These are phyloP conservation scores for Pichia rugopelliculosa DNA, from an alignment of 805 yeast genomes.

Conservation along the genomic window DNA sequence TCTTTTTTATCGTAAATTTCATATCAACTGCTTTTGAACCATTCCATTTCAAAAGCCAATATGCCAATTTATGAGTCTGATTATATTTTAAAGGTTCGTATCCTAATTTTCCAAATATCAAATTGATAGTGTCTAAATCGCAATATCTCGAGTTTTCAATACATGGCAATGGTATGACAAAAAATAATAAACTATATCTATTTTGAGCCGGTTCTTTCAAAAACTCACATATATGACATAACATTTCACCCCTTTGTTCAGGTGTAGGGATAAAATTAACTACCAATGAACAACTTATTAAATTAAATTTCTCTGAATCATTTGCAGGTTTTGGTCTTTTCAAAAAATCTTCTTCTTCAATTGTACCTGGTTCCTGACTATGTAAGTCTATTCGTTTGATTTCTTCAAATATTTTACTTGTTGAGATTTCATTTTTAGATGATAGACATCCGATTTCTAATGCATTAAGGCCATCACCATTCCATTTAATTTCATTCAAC, in stretches of 20 bases:
- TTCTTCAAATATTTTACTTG: slow-evolving; percentile 41
- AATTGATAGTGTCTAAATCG: slow-evolving; percentile 12
- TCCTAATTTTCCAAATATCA: slow-evolving; percentile 48
- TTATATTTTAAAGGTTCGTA: slow-evolving; percentile 40
- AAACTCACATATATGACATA: slow-evolving; percentile 50
- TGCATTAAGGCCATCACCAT: slow-evolving; percentile 30
- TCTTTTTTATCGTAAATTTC: slow-evolving; percentile 30
- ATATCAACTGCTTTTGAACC: slow-evolving; percentile 20
- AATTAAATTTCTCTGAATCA: slow-evolving; percentile 43
- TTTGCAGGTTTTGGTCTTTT: slow-evolving; percentile 51
- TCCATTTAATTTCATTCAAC: slow-evolving; percentile 31
- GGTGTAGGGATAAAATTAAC: slow-evolving; percentile 81
- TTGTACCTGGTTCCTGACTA: slow-evolving; percentile 60
- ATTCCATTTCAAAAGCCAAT: slow-evolving; percentile 55
- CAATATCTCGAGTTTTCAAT: slow-evolving; percentile 75
- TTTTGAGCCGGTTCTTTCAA: slow-evolving; percentile 31
- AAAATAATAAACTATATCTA: slow-evolving; percentile 42
- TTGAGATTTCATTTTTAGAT: slow-evolving; percentile 59
- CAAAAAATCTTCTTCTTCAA: slow-evolving; percentile 80
- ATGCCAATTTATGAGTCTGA: slow-evolving; percentile 64
- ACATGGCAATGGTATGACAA: slow-evolving; percentile 89
- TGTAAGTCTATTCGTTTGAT: slow-evolving; percentile 70
- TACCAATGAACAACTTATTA: slow-evolving; percentile 80
- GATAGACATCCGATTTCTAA: slow-evolving; percentile 83
- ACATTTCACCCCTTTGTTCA: slow-evolving; percentile 68